phyloP scores from a whole-genome alignment of 257 asterid species.

The Vinca minor region DNA sequence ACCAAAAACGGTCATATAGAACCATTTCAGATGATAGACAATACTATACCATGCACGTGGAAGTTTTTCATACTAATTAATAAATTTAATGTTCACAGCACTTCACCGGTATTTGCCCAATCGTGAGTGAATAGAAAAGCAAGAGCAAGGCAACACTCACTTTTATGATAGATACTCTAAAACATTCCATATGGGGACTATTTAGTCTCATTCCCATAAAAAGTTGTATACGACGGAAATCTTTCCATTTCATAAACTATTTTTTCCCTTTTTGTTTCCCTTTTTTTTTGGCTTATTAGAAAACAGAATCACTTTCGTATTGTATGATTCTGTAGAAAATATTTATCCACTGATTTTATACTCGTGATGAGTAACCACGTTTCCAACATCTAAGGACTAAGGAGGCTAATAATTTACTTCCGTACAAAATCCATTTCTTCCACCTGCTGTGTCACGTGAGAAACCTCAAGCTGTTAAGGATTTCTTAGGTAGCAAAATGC shows the following conservation, averaged over 20 bases:
- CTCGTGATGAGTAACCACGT: neutral
- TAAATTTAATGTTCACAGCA: too few relatives aligned
- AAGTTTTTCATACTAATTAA: neutral
- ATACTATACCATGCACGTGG: neutral
- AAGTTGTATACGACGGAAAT: neutral
- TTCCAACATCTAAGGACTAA: neutral
- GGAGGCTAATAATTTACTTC: neutral
- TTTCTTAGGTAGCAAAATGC: neutral
- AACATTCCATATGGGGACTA: neutral
- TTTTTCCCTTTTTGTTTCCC: neutral
- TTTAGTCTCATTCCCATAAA: neutral
- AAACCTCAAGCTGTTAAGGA: neutral
- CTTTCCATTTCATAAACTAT: neutral
- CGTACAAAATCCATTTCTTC: neutral
- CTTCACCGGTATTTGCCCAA: too few relatives aligned
- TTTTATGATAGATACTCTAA: neutral
- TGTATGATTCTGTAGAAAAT: constrained; percentile 3
- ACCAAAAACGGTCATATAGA: neutral
- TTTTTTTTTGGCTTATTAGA: neutral
- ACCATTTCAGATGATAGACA: neutral
- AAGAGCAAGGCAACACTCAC: neutral
- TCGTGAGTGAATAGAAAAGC: neutral
- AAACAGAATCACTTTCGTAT: neutral
- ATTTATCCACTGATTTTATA: neutral
- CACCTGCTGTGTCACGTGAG: neutral